phyloP scores from a whole-genome alignment of 2,329 filamentous ascomycete species.

The Fusarium zealandicum region DNA sequence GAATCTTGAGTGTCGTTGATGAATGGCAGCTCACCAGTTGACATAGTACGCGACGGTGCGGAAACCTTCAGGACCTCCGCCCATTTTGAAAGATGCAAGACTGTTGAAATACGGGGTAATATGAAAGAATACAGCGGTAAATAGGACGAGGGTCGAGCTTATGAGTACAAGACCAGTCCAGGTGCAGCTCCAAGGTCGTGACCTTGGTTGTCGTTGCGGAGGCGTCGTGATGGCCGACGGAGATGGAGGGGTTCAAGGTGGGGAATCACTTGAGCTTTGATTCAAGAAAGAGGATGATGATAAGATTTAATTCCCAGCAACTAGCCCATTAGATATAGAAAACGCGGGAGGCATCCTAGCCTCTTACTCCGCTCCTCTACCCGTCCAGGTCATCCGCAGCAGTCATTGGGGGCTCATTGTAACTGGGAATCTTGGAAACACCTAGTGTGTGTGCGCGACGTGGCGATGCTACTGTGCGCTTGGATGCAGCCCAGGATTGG shows the following conservation, averaged over 20 bases:
- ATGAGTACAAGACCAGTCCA: constrained; percentile 23
- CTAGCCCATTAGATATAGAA: constrained; percentile 18
- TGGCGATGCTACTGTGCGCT: constrained; percentile 23
- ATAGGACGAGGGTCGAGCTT: constrained; percentile 8
- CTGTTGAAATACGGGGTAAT: background rate
- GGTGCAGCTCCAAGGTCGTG: constrained; percentile 9
- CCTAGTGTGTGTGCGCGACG: background rate
- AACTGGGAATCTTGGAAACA: background rate
- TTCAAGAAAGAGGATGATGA: background rate
- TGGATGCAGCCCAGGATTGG: constrained; percentile 3
- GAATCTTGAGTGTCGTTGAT: background rate
- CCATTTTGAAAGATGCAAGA: constrained; percentile 45
- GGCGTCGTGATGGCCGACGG: constrained; percentile 25
- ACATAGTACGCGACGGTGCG: constrained; percentile 76
- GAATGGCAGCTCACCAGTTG: constrained; percentile 61
- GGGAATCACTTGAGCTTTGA: constrained; percentile 21
- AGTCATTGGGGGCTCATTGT: constrained; percentile 11
- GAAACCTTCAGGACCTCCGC: constrained; percentile 60
- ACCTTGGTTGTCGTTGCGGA: constrained; percentile 15
- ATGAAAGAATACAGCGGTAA: constrained; percentile 21
- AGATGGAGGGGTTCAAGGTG: constrained; percentile 23
- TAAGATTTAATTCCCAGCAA: background rate
- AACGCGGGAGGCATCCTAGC: constrained; percentile 23
- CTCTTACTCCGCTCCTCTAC: constrained; percentile 32
- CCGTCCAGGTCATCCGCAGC: constrained; percentile 35